phyloP scores from a whole-genome alignment of 805 yeast species.

The Suhomyces xylopsoci region DNA sequence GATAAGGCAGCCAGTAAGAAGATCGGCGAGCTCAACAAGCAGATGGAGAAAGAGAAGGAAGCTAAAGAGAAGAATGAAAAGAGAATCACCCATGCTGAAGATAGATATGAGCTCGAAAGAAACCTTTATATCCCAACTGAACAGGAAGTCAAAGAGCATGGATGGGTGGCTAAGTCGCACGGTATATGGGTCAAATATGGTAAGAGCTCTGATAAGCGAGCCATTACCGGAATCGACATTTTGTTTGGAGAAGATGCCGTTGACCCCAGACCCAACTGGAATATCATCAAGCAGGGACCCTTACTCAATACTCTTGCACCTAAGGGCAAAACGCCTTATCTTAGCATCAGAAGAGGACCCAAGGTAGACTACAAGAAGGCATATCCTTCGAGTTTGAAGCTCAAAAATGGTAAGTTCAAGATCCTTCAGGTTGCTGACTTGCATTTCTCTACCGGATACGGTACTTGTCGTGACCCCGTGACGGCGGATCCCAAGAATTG shows the following conservation, averaged over 20 bases:
- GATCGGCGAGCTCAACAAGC: slow-evolving; percentile 8
- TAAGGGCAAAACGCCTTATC: slow-evolving; percentile 21
- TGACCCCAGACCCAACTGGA: slow-evolving; percentile 79
- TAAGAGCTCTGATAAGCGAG: slow-evolving; percentile 25
- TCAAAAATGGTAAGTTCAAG: slow-evolving; percentile 56
- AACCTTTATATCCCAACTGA: slow-evolving; percentile 29
- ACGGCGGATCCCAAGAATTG: slow-evolving; percentile 56
- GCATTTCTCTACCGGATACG: slow-evolving; percentile 83
- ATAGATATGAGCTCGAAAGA: slow-evolving; percentile 18
- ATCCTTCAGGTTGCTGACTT: slow-evolving; percentile 88
- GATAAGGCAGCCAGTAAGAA: slow-evolving; percentile 14
- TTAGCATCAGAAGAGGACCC: slow-evolving; percentile 37
- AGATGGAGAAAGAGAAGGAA: slow-evolving; percentile 5
- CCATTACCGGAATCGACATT: slow-evolving; percentile 61
- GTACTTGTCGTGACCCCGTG: slow-evolving; percentile 71
- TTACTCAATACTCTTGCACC: slow-evolving; percentile 20
- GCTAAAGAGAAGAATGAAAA: slow-evolving; percentile 1
- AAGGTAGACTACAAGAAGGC: slow-evolving; percentile 24
- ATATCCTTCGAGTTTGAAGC: slow-evolving; percentile 30
- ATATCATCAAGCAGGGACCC: slow-evolving; percentile 24
- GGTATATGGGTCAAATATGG: slow-evolving; percentile 66
- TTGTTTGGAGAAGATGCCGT: slow-evolving; percentile 70
- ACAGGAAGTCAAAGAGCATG: slow-evolving; percentile 33
- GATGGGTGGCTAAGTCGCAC: slow-evolving; percentile 46
- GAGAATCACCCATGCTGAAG: slow-evolving; percentile 5